Evolutionary conservation across 176 grass and related monocot genomes (phyloP), one percentile per base, ranked within the genome.

Genomic region (Aegilops longissima): DNA sequence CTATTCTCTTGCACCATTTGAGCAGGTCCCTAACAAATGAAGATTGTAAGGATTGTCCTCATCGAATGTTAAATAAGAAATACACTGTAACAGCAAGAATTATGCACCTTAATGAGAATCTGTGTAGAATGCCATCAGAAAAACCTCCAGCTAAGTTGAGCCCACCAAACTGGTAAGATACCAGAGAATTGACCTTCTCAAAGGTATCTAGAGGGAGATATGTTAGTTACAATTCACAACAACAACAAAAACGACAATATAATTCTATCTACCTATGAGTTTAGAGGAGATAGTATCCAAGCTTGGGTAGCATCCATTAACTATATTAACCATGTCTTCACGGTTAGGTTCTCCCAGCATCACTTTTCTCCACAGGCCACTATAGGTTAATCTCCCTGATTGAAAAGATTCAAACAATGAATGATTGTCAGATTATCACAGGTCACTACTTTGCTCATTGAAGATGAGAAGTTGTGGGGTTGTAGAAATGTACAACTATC

Each of bases 1-100:
- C 72, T 83, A 95, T 91, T 92, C 96, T 95, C 86, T 95, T 95
- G 84, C 93, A 98, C 96, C 93, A 98, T 83, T 98, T 98, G 73
- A 98, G 90, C 76, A 98, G 73, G 66, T 98, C 93, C 93, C 96
- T 98, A 59, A 59, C 5, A 74, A 86, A 86, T 35, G 3, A 85
- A 66, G 24, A 86, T 76, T 72, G 88, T 66, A 38, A 92, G 74
- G 61, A 16, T 40, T 83, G 25, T 65, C 68, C 30, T 72, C 42
- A 40, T 25, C 7, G 61, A 80, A 83, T 83, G 12, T 8, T 39
- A 62, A 82, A 81, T 79, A 90, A 66, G 18, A 11, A 79, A 83
- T 69, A 40, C 21, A 20, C 56, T 21, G 56, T 7, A 59, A 59
- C 2, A 66, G 29, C 29, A 86, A 78, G 24, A 72, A 78, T 6